Conservation (phyloP, 148 eudicot species). For the Amaranthus palmeri region DNA sequence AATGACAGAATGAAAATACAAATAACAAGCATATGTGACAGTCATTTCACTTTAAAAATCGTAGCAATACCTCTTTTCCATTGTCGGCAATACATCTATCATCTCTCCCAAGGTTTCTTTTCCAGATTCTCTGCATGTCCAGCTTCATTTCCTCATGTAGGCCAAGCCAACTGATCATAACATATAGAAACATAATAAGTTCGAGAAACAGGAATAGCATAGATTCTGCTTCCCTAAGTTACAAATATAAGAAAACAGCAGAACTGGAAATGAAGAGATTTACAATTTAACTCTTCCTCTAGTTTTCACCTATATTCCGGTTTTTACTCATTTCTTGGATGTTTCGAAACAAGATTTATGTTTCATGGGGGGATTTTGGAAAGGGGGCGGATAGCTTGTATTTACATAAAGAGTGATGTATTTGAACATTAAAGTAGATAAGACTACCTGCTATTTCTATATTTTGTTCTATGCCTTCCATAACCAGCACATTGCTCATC, state of each 20-base stretch:
- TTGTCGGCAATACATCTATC: conserved; percentile 96
- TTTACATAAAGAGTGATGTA: neutral
- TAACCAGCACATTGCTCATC: conserved; percentile 99
- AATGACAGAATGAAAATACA: conserved; percentile 13
- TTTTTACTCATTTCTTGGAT: too few species aligned
- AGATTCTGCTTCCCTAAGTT: neutral
- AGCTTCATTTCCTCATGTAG: conserved; percentile 89
- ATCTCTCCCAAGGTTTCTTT: conserved; percentile 97
- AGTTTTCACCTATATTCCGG: neutral
- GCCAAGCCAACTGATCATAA: conserved; percentile 69
- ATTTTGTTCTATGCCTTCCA: conserved; percentile 89
- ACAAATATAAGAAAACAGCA: neutral
- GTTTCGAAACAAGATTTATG: neutral
- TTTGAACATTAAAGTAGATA: neutral
- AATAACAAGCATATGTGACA: conserved; percentile 2
- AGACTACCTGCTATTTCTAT: conserved; percentile 63
- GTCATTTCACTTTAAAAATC: conserved; percentile 2
- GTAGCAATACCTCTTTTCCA: conserved; percentile 76
- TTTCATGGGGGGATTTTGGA: neutral
- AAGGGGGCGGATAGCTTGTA: neutral
- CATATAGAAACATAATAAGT: neutral
- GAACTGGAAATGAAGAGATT: neutral
- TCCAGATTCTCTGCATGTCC: conserved; percentile 99
- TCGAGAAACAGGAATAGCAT: neutral
- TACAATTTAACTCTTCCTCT: neutral